phyloP scores from a whole-genome alignment of 305 asterid genomes.

The Plantago coronopus region DNA sequence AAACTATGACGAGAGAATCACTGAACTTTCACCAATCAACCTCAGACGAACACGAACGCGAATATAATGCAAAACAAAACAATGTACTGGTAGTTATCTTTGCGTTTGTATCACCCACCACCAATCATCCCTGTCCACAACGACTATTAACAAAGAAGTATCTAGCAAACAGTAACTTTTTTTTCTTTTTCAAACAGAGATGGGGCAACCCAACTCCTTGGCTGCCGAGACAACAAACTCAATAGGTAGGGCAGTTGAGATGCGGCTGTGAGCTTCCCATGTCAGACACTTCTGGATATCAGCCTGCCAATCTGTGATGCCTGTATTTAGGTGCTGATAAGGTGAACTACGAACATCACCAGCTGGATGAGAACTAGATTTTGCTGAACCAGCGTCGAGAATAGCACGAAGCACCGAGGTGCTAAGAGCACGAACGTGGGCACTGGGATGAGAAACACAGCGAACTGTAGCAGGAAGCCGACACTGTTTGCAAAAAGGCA shows the following conservation, averaged over 20 bases:
- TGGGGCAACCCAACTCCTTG: conserved; percentile 71
- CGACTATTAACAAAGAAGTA: background rate
- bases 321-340: conserved; percentile 46
- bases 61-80: no score
- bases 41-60: no score
- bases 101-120: background rate
- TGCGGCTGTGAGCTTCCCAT: conserved; percentile 90
- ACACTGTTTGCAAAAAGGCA: conserved; percentile 37
- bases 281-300: conserved; percentile 78
- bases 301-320: conserved; percentile 56
- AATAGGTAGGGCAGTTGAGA: conserved; percentile 66
- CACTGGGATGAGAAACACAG: conserved; percentile 83
- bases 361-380: conserved; percentile 38
- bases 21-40: no score
- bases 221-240: conserved; percentile 74
- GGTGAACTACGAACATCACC: conserved; percentile 38
- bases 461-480: conserved; percentile 59
- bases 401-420: conserved; percentile 89
- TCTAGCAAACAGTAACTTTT: background rate
- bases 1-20: no score
- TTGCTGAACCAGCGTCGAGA: conserved; percentile 46
- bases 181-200: conserved; percentile 36
- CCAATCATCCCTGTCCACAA: background rate
- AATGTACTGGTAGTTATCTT: background rate
- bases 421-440: conserved; percentile 95